A percentile compares a stretch with the other conserved stretches of the same genome.
These are phyloP conservation scores for Russula griseocarnosa DNA, from an alignment of 768 basidiomycete species.

Conservation along the genomic window DNA sequence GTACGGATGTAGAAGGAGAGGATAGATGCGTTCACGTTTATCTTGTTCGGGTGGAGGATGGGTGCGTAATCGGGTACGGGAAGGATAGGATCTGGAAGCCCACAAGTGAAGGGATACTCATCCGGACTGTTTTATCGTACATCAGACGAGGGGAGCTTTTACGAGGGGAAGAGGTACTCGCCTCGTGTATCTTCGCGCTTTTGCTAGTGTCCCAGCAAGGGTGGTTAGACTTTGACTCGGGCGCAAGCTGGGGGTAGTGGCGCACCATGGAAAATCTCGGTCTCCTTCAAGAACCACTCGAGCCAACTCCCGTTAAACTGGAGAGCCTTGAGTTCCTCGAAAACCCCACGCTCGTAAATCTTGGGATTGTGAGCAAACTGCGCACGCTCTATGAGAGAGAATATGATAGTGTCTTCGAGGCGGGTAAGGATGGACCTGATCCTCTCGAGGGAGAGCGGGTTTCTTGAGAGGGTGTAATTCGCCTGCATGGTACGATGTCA, in stretches of 20 bases:
- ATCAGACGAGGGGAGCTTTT: not conserved
- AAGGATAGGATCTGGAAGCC: constrained; percentile 80
- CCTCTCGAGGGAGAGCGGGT: constrained; percentile 82
- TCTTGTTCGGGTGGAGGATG: constrained; percentile 70
- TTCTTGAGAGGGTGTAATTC: constrained; percentile 64
- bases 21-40: constrained; percentile 88
- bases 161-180: constrained; percentile 33
- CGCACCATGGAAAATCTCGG: constrained; percentile 90
- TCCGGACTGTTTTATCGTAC: constrained; percentile 66
- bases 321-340: constrained; percentile 68
- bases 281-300: constrained; percentile 97
- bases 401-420: constrained; percentile 98
- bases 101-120: constrained; percentile 89
- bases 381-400: constrained; percentile 92
- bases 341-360: constrained; percentile 78
- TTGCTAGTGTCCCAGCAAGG: constrained; percentile 53
- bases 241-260: constrained; percentile 16
- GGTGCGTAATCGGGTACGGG: constrained; percentile 66
- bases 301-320: constrained; percentile 89
- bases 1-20: constrained; percentile 81
- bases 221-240: constrained; percentile 1
- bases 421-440: constrained; percentile 85
- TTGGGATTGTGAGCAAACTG: constrained; percentile 92
- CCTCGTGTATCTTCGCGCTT: constrained; percentile 94
- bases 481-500: constrained; percentile 32